Percentiles rank a stretch among this genome's conserved stretches.
These are phyloP conservation scores for Suhomyces choctaworum DNA, from an alignment of 1,139 yeast species.

Conservation along the genomic window DNA sequence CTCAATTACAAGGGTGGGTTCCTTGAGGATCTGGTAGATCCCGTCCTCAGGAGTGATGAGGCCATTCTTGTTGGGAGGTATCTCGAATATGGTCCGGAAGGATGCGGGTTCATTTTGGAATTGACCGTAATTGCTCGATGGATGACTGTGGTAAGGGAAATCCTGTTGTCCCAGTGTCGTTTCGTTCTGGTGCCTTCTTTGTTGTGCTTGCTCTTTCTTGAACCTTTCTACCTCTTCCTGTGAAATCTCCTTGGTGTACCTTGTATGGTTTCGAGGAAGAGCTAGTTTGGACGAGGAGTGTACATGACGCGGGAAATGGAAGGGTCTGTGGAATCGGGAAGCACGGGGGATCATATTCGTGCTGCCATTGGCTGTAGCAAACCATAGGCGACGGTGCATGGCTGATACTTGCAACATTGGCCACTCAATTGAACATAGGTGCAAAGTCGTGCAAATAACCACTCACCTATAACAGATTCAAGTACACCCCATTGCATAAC, in stretches of 20 bases:
- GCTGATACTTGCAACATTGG: no score
- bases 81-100: slow-evolving; percentile 30
- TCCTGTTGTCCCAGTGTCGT: no score
- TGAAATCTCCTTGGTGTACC: slow-evolving; percentile 38
- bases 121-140: slow-evolving; percentile 23
- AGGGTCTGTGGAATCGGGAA: no score
- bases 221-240: slow-evolving; percentile 38
- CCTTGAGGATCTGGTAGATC: slow-evolving; percentile 55
- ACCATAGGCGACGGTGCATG: no score
- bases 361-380: no score
- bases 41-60: slow-evolving; percentile 56
- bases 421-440: no score
- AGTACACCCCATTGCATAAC: no score
- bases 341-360: no score
- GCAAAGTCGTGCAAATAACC: no score
- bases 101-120: slow-evolving; percentile 26
- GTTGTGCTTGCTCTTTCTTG: slow-evolving; percentile 18
- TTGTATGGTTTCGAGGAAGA: slow-evolving; percentile 23
- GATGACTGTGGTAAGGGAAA: slow-evolving; percentile 34
- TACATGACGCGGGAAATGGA: no score
- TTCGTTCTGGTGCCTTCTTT: slow-evolving; percentile 17
- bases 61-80: slow-evolving; percentile 48
- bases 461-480: no score
- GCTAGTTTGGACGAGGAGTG: slow-evolving; percentile 4
- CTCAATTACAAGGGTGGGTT: slow-evolving; percentile 85